A percentile compares a stretch with the other conserved stretches of the same genome.
These are phyloP conservation scores for Cytospora paraplurivora DNA, from an alignment of 2,329 filamentous ascomycete genomes.

Conservation along the genomic window DNA sequence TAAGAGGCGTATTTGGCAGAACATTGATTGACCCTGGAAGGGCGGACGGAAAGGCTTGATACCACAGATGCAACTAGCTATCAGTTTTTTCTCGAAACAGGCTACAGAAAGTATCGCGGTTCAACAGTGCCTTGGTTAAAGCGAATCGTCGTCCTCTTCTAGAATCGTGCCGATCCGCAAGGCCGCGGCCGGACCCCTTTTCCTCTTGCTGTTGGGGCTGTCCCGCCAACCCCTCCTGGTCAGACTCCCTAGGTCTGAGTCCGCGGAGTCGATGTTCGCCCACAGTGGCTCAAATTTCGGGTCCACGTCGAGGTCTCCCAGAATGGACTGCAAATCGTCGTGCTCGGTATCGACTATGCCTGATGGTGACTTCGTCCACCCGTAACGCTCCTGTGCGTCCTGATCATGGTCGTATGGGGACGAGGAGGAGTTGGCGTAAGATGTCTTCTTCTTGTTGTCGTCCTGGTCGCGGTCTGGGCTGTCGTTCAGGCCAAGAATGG, in stretches of 20 bases:
- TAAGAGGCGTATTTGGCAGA: neutral
- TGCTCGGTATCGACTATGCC: constrained; percentile 19
- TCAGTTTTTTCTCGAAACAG: constrained; percentile 25
- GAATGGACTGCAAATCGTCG: neutral
- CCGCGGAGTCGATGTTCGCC: constrained; percentile 22
- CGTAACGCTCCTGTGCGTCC: constrained; percentile 22
- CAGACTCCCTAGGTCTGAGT: constrained; percentile 22
- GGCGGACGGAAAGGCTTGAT: constrained; percentile 12
- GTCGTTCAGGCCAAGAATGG: constrained; percentile 49
- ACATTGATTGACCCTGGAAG: constrained; percentile 6
- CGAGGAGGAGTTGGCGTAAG: neutral
- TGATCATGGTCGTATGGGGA: constrained; percentile 25
- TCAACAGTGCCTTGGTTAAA: constrained; percentile 3
- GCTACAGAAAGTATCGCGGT: neutral
- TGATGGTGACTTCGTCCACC: constrained; percentile 18
- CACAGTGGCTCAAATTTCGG: constrained; percentile 21
- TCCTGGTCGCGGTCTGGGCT: constrained; percentile 29
- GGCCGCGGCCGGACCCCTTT: constrained; percentile 46
- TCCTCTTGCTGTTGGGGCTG: constrained; percentile 37
- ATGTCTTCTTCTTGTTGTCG: constrained; percentile 1
- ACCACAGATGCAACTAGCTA: constrained; percentile 10
- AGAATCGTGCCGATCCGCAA: constrained; percentile 55
- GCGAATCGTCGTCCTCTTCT: constrained; percentile 67
- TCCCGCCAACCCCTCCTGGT: constrained; percentile 29
- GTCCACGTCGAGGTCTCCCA: too few species aligned